Conservation (phyloP, 495 filamentous ascomycete genomes). For the Annulohypoxylon bovei region DNA sequence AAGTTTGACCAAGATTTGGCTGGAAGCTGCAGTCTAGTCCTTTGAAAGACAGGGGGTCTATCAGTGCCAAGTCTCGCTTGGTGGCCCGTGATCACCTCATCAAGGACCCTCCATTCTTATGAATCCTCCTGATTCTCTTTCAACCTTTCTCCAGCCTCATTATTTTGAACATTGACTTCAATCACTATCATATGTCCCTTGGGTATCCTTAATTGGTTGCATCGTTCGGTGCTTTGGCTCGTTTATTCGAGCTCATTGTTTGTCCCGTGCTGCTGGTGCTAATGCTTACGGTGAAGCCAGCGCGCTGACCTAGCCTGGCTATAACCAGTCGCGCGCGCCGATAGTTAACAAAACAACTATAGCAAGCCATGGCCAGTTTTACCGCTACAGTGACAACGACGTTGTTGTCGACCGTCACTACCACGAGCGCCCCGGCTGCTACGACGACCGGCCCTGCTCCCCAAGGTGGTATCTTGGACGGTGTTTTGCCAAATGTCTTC, state of each 20-base stretch:
- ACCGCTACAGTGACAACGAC: conserved; percentile 33
- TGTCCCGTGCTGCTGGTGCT: background rate
- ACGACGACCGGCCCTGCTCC: conserved; percentile 27
- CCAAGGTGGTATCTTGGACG: conserved; percentile 46
- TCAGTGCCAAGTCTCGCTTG: background rate
- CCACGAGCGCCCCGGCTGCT: conserved; percentile 7
- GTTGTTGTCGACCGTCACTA: conserved; percentile 40
- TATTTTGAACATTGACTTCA: background rate
- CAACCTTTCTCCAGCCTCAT: conserved; percentile 5
- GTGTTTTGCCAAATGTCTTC: conserved; percentile 43
- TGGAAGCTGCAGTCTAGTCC: background rate
- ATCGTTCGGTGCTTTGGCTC: background rate
- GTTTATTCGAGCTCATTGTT: background rate
- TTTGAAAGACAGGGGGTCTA: background rate
- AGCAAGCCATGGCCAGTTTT: conserved; percentile 22
- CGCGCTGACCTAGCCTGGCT: conserved; percentile 1
- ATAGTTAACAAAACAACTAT: background rate
- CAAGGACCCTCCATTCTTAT: conserved; percentile 10
- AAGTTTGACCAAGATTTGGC: background rate
- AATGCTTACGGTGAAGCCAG: conserved; percentile 11
- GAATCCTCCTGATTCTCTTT: conserved; percentile 8
- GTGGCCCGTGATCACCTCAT: conserved; percentile 30
- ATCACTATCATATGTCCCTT: background rate
- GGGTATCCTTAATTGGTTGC: background rate
- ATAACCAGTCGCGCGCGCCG: conserved; percentile 9